These are phyloP conservation scores for Pleurostoma richardsiae DNA, from an alignment of 2,329 filamentous ascomycete species.

Conservation along the genomic window DNA sequence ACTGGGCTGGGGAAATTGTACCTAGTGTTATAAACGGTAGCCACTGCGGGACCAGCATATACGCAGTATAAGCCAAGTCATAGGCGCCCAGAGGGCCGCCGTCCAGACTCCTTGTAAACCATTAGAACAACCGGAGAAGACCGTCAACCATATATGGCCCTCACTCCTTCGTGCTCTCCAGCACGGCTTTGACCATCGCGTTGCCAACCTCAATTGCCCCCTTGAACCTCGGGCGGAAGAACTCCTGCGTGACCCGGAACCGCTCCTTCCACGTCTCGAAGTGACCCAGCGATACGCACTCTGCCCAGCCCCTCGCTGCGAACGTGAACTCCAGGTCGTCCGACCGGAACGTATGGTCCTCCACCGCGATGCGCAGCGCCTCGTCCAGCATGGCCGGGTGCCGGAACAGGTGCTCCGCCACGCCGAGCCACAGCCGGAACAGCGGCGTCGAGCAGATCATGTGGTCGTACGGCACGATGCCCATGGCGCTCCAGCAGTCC, in stretches of 20 bases:
- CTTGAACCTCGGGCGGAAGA: constrained; percentile 85
- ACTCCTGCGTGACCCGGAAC: constrained; percentile 83
- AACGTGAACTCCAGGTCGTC: constrained; percentile 98
- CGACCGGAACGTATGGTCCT: constrained; percentile 87
- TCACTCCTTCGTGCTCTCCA: constrained; percentile 64
- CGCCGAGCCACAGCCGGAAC: constrained; percentile 92
- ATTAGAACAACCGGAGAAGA: too few relatives aligned
- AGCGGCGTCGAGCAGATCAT: constrained; percentile 99
- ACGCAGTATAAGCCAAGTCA: too few relatives aligned
- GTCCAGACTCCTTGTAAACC: too few relatives aligned
- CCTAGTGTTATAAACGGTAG: too few relatives aligned
- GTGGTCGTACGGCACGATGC: constrained; percentile 95
- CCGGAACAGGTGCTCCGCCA: constrained; percentile 94
- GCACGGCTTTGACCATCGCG: constrained; percentile 93
- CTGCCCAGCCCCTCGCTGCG: constrained; percentile 91
- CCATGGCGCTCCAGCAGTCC: constrained; percentile 93
- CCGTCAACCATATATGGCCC: too few relatives aligned
- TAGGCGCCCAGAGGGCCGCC: too few relatives aligned
- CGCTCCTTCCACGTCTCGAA: constrained; percentile 91
- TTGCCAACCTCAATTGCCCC: constrained; percentile 87
- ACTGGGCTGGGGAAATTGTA: too few relatives aligned
- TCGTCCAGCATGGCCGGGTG: constrained; percentile 77
- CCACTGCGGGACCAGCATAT: too few relatives aligned
- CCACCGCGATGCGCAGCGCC: constrained; percentile 76
- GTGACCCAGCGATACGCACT: constrained; percentile 84